A percentile compares a stretch with the other conserved stretches of the same genome.
These are phyloP conservation scores for Pyrenula massariospora DNA, from an alignment of 495 filamentous ascomycete genomes.

Conservation along the genomic window DNA sequence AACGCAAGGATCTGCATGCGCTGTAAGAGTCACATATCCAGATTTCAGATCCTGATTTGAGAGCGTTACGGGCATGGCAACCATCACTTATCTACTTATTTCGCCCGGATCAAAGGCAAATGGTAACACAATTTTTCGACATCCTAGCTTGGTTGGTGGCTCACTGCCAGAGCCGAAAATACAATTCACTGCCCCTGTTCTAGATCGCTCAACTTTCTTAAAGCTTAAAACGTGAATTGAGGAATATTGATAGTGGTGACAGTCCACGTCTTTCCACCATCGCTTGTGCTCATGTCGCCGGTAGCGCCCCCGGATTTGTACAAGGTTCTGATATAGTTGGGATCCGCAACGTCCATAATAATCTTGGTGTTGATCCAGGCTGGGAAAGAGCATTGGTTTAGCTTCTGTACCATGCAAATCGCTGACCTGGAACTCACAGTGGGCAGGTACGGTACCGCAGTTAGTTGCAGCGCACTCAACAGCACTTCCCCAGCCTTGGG, in stretches of 20 bases:
- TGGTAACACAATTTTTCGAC: too few relatives aligned
- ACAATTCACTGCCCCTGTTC: too few relatives aligned
- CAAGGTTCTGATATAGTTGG: slow-evolving; percentile 25
- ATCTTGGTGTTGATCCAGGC: slow-evolving; percentile 25
- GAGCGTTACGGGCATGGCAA: too few relatives aligned
- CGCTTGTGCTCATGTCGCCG: slow-evolving; percentile 22
- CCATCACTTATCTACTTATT: too few relatives aligned
- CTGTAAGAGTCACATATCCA: too few relatives aligned
- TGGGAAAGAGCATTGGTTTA: slow-evolving; percentile 5
- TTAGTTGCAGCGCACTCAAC: slow-evolving; percentile 25
- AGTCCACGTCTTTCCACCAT: slow-evolving; percentile 29
- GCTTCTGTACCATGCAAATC: not conserved
- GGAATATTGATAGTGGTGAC: slow-evolving; percentile 22
- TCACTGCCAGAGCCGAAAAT: too few relatives aligned
- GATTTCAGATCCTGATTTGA: too few relatives aligned
- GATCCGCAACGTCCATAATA: slow-evolving; percentile 22
- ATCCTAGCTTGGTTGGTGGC: too few relatives aligned
- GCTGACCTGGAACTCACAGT: slow-evolving; percentile 18
- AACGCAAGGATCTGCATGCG: too few relatives aligned
- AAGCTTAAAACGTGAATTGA: slow-evolving; percentile 20
- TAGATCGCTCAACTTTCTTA: too few relatives aligned
- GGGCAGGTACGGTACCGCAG: slow-evolving; percentile 26
- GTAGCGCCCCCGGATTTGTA: slow-evolving; percentile 18
- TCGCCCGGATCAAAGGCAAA: too few relatives aligned
- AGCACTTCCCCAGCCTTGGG: slow-evolving; percentile 28